Base-by-base conservation (phyloP, 2,329 filamentous ascomycete genomes). In the Parascedosporium putredinis region DNA sequence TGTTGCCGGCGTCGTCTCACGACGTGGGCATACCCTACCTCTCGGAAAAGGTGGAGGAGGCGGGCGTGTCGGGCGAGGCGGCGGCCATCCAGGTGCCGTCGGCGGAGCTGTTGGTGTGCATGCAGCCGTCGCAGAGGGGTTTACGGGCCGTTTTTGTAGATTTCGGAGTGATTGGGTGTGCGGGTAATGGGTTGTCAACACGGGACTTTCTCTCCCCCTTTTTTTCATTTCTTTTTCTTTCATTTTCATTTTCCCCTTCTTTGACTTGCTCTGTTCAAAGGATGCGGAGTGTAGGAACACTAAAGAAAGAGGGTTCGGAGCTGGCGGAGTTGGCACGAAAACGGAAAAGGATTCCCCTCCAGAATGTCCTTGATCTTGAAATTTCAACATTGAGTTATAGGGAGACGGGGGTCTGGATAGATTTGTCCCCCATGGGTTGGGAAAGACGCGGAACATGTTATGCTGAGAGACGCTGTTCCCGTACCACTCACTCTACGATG, bases 11-110 rank as follows among this genome's bases (percentile, higher is more conserved):
- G n/a, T n/a, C n/a, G n/a, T n/a, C n/a, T n/a, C 27, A 12, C 27
- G 27, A 31, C 27, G 27, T 31, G 18, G 25, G 20, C 12, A 42
- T 49, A 16, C 23, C 34, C 23, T 49, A 49, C 23, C n/a, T 49
- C 6, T 42, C 47, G 8, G 47, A 43, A 23, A 49, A 49, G 47
- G 47, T 49, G 23, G 47, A 49, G 23, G 47, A 31, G 36, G 33
- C 42, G 46, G 27, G 43, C 25, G 43, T 45, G 23, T 22, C 43
- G 31, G 46, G 25, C 6, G 47, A 31, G 7, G 27, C 27, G 12
- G 27, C 27, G 27, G 7, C 27, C 7, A 31, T 16, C 38, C 47
- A 43, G 25, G 27, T 29, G 43, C 23, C 43, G 43, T n/a, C 23
- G 7, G 18, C 22, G 4, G 43, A 45, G n/a, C 43, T 45, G 5